phyloP scores from a whole-genome alignment of 306 rosid species.

The Vigna radiata region DNA sequence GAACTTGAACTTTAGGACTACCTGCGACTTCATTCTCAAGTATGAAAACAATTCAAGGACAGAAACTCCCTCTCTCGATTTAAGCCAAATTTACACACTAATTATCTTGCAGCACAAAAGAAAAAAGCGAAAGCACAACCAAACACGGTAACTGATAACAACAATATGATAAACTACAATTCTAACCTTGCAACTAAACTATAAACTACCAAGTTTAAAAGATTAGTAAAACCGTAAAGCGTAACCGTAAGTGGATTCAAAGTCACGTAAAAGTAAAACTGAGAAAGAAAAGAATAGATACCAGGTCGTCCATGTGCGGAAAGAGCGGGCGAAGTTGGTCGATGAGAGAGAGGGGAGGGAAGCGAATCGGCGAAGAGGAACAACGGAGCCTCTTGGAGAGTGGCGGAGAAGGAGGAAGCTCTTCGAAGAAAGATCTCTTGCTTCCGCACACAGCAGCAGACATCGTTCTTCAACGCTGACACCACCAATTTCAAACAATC shows the following conservation, averaged over 20 bases:
- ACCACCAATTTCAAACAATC: constrained; percentile 10
- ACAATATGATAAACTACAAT: background rate
- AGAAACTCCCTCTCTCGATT: background rate
- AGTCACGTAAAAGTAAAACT: background rate
- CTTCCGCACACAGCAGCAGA: constrained; percentile 99
- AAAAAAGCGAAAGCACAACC: no score
- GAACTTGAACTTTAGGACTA: background rate
- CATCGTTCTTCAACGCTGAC: constrained; percentile 64
- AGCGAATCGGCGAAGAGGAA: constrained; percentile 83
- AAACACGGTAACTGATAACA: background rate
- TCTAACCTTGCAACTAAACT: background rate
- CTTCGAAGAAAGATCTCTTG: constrained; percentile 98
- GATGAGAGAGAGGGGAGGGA: constrained; percentile 59
- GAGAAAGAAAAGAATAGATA: background rate
- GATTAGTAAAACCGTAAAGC: background rate
- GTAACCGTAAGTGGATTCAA: background rate
- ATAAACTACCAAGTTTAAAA: background rate
- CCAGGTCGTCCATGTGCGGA: constrained; percentile 75
- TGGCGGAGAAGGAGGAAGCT: constrained; percentile 91
- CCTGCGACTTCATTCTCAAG: background rate
- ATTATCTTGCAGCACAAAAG: background rate
- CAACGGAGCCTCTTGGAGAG: constrained; percentile 89
- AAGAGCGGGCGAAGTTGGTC: constrained; percentile 76
- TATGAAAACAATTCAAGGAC: background rate
- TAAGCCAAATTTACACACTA: background rate